phyloP scores from a whole-genome alignment of 1,139 yeast genomes.

The Saccharomyces hybrid region DNA sequence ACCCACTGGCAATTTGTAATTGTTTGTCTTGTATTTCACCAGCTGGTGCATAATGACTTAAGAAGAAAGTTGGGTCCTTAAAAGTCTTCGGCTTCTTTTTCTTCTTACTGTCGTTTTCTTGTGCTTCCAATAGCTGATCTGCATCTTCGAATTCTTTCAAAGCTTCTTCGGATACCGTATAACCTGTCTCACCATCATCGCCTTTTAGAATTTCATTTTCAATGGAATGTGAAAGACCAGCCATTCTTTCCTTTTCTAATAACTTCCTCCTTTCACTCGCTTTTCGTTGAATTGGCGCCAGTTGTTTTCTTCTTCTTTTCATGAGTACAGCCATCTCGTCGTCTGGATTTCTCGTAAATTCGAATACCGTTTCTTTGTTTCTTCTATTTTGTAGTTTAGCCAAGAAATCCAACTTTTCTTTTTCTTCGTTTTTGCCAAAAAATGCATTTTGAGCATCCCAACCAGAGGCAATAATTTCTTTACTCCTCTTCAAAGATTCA shows the following conservation, averaged over 20 bases:
- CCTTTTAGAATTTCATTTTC: constrained; percentile 63
- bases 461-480: constrained; percentile 66
- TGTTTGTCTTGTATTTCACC: constrained; percentile 81
- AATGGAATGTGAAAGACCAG: constrained; percentile 65
- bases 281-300: constrained; percentile 79
- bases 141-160: constrained; percentile 58
- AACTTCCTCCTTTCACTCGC: constrained; percentile 65
- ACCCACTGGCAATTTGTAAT: constrained; percentile 49
- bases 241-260: constrained; percentile 64
- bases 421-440: constrained; percentile 67
- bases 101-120: constrained; percentile 29
- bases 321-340: constrained; percentile 73
- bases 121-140: constrained; percentile 39
- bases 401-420: constrained; percentile 66
- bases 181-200: constrained; percentile 50
- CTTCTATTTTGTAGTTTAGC: constrained; percentile 61
- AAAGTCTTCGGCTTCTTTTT: constrained; percentile 38
- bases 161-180: constrained; percentile 46
- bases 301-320: constrained; percentile 77
- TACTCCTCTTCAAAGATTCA: constrained; percentile 78
- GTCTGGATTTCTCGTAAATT: constrained; percentile 60
- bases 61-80: constrained; percentile 76
- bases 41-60: constrained; percentile 87
- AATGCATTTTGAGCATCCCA: constrained; percentile 87
- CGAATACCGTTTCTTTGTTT: constrained; percentile 87